Evolutionary conservation across 805 yeast species (phyloP).

Genomic region (Cyberlindnera maritima): DNA sequence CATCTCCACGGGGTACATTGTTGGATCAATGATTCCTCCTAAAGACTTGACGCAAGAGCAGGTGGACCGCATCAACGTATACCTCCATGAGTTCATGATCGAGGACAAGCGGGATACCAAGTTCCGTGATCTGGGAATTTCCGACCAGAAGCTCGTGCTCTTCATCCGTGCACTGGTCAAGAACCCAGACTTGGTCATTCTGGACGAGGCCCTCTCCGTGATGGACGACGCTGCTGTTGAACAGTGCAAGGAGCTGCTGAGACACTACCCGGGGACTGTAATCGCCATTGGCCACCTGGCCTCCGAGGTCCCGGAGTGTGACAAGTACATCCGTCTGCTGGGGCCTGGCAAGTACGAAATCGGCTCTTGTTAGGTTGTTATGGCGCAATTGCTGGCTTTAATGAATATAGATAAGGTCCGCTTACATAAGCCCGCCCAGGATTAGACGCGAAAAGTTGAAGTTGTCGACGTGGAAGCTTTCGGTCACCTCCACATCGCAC

Average conservation of each 20-base stretch:
- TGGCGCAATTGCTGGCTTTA: neutral
- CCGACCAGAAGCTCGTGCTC: slow-evolving; percentile 75
- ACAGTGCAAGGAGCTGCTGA: slow-evolving; percentile 49
- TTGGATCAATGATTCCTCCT: slow-evolving; percentile 64
- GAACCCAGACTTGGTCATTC: slow-evolving; percentile 70
- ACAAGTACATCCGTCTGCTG: slow-evolving; percentile 37
- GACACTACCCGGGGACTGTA: slow-evolving; percentile 64
- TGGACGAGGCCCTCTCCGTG: slow-evolving; percentile 92
- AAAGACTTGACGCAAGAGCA: slow-evolving; percentile 36
- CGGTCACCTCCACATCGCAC: neutral
- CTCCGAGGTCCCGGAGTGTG: slow-evolving; percentile 75
- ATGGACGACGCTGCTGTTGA: slow-evolving; percentile 67
- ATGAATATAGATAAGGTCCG: neutral
- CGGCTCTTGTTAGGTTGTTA: slow-evolving; percentile 14
- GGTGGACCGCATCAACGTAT: slow-evolving; percentile 38
- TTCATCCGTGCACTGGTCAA: slow-evolving; percentile 77
- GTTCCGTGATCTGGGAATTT: slow-evolving; percentile 57
- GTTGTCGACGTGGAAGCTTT: slow-evolving; percentile 1
- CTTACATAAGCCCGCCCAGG: neutral
- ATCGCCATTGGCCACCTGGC: slow-evolving; percentile 77
- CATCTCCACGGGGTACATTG: slow-evolving; percentile 68
- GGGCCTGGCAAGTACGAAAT: slow-evolving; percentile 37
- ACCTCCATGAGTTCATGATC: slow-evolving; percentile 46
- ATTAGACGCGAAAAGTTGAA: neutral
- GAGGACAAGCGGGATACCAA: slow-evolving; percentile 32